Conservation (phyloP, 768 basidiomycete species). For the Pilatotrama ljubarskyi region DNA sequence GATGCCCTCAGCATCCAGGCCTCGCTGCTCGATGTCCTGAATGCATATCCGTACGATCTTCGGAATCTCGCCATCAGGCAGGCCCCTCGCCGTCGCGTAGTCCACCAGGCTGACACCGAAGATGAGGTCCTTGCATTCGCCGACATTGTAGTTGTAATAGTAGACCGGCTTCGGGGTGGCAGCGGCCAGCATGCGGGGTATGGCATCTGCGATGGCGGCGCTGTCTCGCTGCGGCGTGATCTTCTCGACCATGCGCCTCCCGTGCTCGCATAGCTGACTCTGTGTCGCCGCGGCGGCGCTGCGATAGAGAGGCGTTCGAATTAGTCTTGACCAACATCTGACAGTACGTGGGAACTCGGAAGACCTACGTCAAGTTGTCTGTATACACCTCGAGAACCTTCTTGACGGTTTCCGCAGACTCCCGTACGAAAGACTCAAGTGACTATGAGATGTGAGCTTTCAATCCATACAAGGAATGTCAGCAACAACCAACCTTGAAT, state of each 20-base stretch:
- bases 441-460: constrained; percentile 52
- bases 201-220: constrained; percentile 51
- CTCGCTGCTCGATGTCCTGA: constrained; percentile 77
- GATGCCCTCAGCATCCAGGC: constrained; percentile 77
- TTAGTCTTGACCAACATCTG: not conserved
- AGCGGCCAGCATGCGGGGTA: constrained; percentile 61
- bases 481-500: constrained; percentile 57
- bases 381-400: constrained; percentile 68
- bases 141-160: constrained; percentile 78
- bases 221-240: constrained; percentile 76
- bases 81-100: constrained; percentile 79
- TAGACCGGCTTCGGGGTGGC: constrained; percentile 70
- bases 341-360: not conserved
- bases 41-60: constrained; percentile 82
- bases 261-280: constrained; percentile 69
- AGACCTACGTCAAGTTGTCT: constrained; percentile 72
- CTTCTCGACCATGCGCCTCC: constrained; percentile 56
- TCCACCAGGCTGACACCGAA: constrained; percentile 89
- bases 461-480: not conserved
- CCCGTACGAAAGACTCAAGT: constrained; percentile 75
- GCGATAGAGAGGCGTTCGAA: not conserved
- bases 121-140: constrained; percentile 84
- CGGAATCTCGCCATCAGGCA: constrained; percentile 68
- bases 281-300: constrained; percentile 81
- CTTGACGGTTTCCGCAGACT: constrained; percentile 66